phyloP scores from a whole-genome alignment of 1,284 basidiomycete species.

The Trichosporon faecale region DNA sequence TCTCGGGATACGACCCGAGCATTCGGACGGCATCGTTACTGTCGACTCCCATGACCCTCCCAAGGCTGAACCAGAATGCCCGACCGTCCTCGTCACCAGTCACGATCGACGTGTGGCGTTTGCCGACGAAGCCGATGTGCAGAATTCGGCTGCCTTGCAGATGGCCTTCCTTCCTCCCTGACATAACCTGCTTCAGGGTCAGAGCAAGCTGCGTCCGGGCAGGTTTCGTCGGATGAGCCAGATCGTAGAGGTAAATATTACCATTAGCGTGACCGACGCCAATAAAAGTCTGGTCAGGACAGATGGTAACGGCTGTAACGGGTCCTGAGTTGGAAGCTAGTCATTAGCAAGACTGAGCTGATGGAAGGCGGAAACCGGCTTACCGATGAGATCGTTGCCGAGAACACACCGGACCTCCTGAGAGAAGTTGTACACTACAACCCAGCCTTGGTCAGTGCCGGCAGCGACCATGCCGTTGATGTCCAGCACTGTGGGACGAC shows the following conservation, averaged over 20 bases:
- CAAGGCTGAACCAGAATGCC: conserved; percentile 92
- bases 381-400: conserved; percentile 66
- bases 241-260: conserved; percentile 80
- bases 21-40: conserved; percentile 92
- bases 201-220: conserved; percentile 44
- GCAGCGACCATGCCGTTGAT: conserved; percentile 87
- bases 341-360: background rate
- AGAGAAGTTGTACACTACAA: conserved; percentile 84
- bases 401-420: conserved; percentile 78
- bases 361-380: conserved; percentile 32
- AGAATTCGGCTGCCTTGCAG: conserved; percentile 79
- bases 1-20: conserved; percentile 80
- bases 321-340: conserved; percentile 65
- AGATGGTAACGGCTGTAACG: conserved; percentile 87
- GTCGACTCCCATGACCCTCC: conserved; percentile 91
- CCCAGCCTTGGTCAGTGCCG: conserved; percentile 74
- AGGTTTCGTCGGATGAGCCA: conserved; percentile 62
- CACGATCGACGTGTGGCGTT: conserved; percentile 88
- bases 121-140: conserved; percentile 85
- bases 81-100: conserved; percentile 87
- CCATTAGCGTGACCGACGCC: conserved; percentile 85
- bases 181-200: conserved; percentile 56
- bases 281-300: conserved; percentile 88
- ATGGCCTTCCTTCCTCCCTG: conserved; percentile 91
- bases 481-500: conserved; percentile 73